These are phyloP conservation scores for Penicillium digitatum DNA, from an alignment of 2,329 filamentous ascomycete species.

Conservation along the genomic window DNA sequence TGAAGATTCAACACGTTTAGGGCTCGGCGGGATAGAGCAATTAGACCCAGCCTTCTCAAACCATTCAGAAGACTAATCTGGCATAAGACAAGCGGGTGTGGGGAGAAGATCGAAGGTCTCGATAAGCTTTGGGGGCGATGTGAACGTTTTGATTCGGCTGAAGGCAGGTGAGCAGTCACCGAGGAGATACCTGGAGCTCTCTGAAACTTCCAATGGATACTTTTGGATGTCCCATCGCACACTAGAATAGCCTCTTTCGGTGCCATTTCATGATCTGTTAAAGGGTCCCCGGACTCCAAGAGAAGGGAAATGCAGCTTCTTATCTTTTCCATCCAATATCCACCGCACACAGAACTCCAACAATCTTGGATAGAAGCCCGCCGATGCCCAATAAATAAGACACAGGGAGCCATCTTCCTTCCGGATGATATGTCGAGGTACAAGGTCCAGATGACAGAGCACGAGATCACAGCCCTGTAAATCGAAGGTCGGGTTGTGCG, in stretches of 20 bases:
- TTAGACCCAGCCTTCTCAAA: not conserved
- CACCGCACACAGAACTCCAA: slow-evolving; percentile 21
- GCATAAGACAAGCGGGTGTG: not conserved
- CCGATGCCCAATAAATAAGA: slow-evolving; percentile 25
- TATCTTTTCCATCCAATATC: slow-evolving; percentile 7
- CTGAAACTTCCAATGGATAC: slow-evolving; percentile 7
- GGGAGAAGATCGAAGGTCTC: not conserved
- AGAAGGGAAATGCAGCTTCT: slow-evolving; percentile 5
- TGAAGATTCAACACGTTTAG: not conserved
- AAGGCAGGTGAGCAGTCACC: not conserved
- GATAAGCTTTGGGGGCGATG: not conserved
- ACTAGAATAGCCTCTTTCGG: slow-evolving; percentile 4
- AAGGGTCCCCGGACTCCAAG: not conserved
- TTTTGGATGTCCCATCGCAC: slow-evolving; percentile 6
- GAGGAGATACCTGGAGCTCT: not conserved
- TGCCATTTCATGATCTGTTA: slow-evolving; percentile 1
- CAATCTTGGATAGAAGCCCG: slow-evolving; percentile 22
- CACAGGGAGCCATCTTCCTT: slow-evolving; percentile 20
- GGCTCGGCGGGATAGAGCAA: not conserved
- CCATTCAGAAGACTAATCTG: not conserved
- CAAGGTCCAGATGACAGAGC: slow-evolving; percentile 17
- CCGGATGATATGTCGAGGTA: slow-evolving; percentile 21
- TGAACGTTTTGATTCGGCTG: not conserved
- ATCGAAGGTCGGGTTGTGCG: slow-evolving; percentile 3
- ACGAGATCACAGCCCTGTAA: slow-evolving; percentile 8